phyloP scores from a whole-genome alignment of 495 filamentous ascomycete species.

The Hypoxylon crocopeplum region DNA sequence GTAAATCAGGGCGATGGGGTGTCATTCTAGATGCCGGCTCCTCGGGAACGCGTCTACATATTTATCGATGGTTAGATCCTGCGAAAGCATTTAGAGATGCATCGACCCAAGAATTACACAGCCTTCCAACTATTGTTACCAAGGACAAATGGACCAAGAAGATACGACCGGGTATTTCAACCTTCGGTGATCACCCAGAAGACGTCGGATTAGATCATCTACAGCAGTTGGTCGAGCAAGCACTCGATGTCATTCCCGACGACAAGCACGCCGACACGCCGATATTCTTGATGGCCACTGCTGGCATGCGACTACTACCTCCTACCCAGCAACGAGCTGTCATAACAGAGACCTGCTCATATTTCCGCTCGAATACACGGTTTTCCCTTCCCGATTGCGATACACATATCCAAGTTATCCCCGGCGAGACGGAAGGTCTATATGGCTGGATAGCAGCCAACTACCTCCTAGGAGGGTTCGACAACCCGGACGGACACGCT shows the following conservation, averaged over 20 bases:
- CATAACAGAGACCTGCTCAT: slow-evolving; percentile 81
- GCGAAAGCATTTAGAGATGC: slow-evolving; percentile 68
- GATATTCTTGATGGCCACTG: slow-evolving; percentile 93
- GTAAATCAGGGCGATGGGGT: slow-evolving; percentile 59
- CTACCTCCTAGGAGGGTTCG: slow-evolving; percentile 92
- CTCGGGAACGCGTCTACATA: slow-evolving; percentile 86
- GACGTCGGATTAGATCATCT: slow-evolving; percentile 84
- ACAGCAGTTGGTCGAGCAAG: slow-evolving; percentile 78
- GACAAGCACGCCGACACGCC: slow-evolving; percentile 84
- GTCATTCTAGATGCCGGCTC: slow-evolving; percentile 70
- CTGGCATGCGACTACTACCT: slow-evolving; percentile 93
- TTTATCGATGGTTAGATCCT: slow-evolving; percentile 90
- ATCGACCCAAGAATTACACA: slow-evolving; percentile 64
- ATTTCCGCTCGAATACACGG: slow-evolving; percentile 75
- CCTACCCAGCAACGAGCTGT: slow-evolving; percentile 72
- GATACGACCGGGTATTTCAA: slow-evolving; percentile 89
- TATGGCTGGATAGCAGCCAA: slow-evolving; percentile 99
- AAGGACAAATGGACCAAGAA: slow-evolving; percentile 92
- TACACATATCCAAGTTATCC: slow-evolving; percentile 91
- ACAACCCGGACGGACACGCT: slow-evolving; percentile 72
- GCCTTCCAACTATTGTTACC: slow-evolving; percentile 79
- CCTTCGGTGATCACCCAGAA: slow-evolving; percentile 78
- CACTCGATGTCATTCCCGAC: slow-evolving; percentile 78
- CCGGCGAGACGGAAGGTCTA: slow-evolving; percentile 94
- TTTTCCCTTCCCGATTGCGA: slow-evolving; percentile 92